Evolutionary conservation across 305 asterid species (phyloP).

Genomic region (Fraxinus sp.): DNA sequence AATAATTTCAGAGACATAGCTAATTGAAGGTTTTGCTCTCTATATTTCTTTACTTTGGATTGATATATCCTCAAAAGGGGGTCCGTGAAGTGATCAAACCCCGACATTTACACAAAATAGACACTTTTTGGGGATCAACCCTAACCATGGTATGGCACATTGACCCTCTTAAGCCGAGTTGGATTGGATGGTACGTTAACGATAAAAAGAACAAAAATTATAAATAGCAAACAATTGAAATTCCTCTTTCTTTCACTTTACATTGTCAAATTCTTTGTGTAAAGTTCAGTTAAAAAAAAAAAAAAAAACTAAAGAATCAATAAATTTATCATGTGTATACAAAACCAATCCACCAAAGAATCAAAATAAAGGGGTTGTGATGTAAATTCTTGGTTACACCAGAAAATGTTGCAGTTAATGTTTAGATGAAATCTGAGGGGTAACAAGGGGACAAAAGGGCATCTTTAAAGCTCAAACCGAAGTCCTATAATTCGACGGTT

Average conservation of each 20-base stretch:
- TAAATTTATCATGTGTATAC: neutral
- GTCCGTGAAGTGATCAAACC: neutral
- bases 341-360: constrained; percentile 3
- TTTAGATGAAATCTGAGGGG: neutral
- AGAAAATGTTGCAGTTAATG: neutral
- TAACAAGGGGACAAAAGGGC: neutral
- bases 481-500: constrained; percentile 33
- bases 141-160: neutral
- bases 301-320: neutral
- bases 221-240: neutral
- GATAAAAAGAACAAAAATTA: neutral
- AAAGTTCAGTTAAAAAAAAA: neutral
- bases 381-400: neutral
- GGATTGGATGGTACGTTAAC: neutral
- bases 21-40: neutral
- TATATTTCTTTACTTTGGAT: neutral
- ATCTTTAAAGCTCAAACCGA: constrained; percentile 47
- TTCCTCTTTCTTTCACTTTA: neutral
- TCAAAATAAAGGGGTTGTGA: neutral
- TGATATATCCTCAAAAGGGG: neutral
- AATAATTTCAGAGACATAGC: too few relatives aligned
- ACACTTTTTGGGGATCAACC: neutral
- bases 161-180: neutral
- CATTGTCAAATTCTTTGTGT: neutral
- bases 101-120: neutral